Evolutionary conservation across 768 basidiomycete species (phyloP).

Genomic region (Suillus occidentalis): DNA sequence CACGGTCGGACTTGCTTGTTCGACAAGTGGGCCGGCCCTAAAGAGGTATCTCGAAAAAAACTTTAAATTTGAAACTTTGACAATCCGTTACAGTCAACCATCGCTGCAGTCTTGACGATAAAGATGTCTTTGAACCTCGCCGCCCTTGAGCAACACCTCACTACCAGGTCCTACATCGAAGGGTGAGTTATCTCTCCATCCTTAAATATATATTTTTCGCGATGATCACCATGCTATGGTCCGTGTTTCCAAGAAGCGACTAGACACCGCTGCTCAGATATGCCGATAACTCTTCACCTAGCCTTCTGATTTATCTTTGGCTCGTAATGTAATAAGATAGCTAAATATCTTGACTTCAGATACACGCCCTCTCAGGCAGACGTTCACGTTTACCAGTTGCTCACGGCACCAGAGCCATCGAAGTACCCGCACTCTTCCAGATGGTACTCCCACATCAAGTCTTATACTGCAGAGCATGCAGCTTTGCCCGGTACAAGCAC

Average conservation of each 20-base stretch:
- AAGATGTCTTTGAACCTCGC: slow-evolving; percentile 66
- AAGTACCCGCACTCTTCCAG: slow-evolving; percentile 73
- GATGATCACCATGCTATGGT: slow-evolving; percentile 86
- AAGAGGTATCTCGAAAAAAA: slow-evolving; percentile 22
- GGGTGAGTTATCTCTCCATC: slow-evolving; percentile 60
- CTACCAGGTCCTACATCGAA: slow-evolving; percentile 85
- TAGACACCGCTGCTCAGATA: slow-evolving; percentile 82
- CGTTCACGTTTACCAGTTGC: slow-evolving; percentile 85
- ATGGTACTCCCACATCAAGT: slow-evolving; percentile 95
- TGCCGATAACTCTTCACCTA: slow-evolving; percentile 74
- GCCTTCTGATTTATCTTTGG: slow-evolving; percentile 61
- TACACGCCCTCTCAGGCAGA: slow-evolving; percentile 94
- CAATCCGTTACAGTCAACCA: slow-evolving; percentile 13
- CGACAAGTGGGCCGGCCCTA: slow-evolving; percentile 30
- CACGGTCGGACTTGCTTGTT: not conserved
- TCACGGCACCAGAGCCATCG: slow-evolving; percentile 65
- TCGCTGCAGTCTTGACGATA: slow-evolving; percentile 13
- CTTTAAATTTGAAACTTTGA: slow-evolving; percentile 9
- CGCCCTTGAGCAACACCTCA: slow-evolving; percentile 85
- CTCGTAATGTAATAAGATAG: slow-evolving; percentile 9
- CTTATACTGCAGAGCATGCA: slow-evolving; percentile 75
- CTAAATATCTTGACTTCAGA: slow-evolving; percentile 40
- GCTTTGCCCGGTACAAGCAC: slow-evolving; percentile 84
- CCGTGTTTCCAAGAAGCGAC: slow-evolving; percentile 96
- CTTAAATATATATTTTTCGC: slow-evolving; percentile 22